Conservation (phyloP, 345 rosid genomes). For the Hibiscus trionum region DNA sequence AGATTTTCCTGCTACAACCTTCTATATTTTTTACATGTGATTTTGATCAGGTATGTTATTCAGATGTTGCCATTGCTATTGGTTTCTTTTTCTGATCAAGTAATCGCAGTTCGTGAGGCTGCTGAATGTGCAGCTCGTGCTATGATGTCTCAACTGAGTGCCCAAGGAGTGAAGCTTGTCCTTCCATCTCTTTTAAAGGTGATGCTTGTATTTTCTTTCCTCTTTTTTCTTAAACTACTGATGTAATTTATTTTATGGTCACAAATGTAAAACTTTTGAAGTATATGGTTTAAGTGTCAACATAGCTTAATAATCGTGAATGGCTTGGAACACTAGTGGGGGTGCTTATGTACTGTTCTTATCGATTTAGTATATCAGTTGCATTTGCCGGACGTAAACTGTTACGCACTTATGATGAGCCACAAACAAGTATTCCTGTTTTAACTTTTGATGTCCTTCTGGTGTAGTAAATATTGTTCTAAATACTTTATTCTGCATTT, state of each 20-base stretch:
- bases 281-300: neutral
- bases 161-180: conserved; percentile 89
- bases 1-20: neutral
- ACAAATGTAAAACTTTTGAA: neutral
- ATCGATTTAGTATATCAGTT: neutral
- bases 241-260: neutral
- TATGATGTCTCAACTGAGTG: conserved; percentile 95
- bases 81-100: conserved; percentile 98
- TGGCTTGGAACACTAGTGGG: neutral
- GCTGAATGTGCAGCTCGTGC: conserved; percentile 99
- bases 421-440: neutral
- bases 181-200: conserved; percentile 95
- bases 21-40: neutral
- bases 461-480: neutral
- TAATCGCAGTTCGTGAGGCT: conserved; percentile 95
- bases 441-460: neutral
- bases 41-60: conserved; percentile 73
- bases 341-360: neutral
- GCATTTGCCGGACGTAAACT: neutral
- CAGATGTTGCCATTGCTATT: conserved; percentile 85
- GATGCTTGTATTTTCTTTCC: conserved; percentile 2
- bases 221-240: neutral
- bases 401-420: neutral
- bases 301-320: neutral
- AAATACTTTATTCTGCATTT: neutral